These are phyloP conservation scores for Penicillium herquei DNA, from an alignment of 495 filamentous ascomycete genomes.

Conservation along the genomic window DNA sequence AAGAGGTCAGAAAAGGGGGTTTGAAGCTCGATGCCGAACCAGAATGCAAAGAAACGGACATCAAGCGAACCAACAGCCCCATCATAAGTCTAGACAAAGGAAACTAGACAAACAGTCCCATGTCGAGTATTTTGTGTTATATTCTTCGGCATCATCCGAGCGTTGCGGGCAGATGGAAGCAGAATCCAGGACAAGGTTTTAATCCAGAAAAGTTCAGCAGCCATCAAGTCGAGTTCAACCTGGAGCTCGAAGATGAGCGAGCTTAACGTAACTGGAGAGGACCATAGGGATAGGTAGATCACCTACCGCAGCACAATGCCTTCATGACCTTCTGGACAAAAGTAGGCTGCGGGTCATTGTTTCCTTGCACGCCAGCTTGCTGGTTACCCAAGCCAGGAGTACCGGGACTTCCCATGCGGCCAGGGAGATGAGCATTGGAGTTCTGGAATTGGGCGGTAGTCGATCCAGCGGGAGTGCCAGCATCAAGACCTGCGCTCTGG, in stretches of 20 bases:
- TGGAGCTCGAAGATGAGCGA: conserved; percentile 32
- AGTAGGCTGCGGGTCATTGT: conserved; percentile 49
- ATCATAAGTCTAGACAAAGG: conserved; percentile 13
- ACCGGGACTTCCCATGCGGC: conserved; percentile 56
- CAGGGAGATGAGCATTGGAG: conserved; percentile 79
- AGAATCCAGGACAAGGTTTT: conserved; percentile 10
- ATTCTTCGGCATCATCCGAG: conserved; percentile 27
- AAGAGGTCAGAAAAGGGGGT: conserved; percentile 3
- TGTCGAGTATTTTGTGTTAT: conserved; percentile 17
- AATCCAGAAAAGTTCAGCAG: conserved; percentile 17
- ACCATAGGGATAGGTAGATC: conserved; percentile 17
- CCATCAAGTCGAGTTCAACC: conserved; percentile 30
- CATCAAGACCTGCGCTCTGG: conserved; percentile 74
- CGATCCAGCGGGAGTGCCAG: conserved; percentile 74
- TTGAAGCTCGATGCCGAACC: neutral
- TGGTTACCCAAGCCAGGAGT: conserved; percentile 56
- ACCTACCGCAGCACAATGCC: conserved; percentile 76
- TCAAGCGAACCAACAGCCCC: too few relatives aligned
- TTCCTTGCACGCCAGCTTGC: conserved; percentile 39
- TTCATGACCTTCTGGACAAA: conserved; percentile 72
- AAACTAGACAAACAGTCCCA: conserved; percentile 22
- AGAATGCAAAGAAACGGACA: neutral
- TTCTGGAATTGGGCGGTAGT: conserved; percentile 89
- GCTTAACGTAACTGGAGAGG: conserved; percentile 10
- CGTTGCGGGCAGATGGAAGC: conserved; percentile 26